Conservation (phyloP, 2,329 filamentous ascomycete species). For the Nigrospora sphaerica region DNA sequence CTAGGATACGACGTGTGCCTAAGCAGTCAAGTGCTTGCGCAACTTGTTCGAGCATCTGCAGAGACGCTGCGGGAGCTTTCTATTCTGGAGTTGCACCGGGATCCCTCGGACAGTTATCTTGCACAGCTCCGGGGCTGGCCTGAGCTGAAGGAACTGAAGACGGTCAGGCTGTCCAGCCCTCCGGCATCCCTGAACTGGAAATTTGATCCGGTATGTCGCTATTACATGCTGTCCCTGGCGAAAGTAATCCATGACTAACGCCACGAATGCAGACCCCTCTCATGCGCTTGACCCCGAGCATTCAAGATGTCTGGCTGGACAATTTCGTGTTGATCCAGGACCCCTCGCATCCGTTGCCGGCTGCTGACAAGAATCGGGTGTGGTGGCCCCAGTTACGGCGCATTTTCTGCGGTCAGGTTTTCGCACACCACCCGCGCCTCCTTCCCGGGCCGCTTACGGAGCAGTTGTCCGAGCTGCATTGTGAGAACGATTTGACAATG, state of each 20-base stretch:
- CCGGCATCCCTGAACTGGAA: not conserved
- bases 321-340: not conserved
- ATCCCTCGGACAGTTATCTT: too few relatives aligned
- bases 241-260: not conserved
- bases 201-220: slow-evolving; percentile 10
- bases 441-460: not conserved
- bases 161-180: not conserved
- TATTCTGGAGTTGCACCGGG: slow-evolving; percentile 7
- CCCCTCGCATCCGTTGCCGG: too few relatives aligned
- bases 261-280: not conserved
- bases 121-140: slow-evolving; percentile 1
- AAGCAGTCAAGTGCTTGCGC: slow-evolving; percentile 1
- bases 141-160: slow-evolving; percentile 4
- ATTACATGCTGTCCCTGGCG: too few relatives aligned
- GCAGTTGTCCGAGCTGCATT: not conserved
- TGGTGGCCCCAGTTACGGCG: slow-evolving; percentile 4
- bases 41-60: slow-evolving; percentile 9
- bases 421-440: not conserved
- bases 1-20: slow-evolving; percentile 8
- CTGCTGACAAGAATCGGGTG: too few relatives aligned
- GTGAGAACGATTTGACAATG: too few relatives aligned
- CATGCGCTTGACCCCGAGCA: slow-evolving; percentile 12
- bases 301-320: slow-evolving; percentile 17
- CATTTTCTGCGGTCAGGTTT: slow-evolving; percentile 8
- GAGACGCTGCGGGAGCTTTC: slow-evolving; percentile 14